Evolutionary conservation across 129 eudicot species (phyloP), one percentile per base, ranked within the genome.

Genomic region (Silybum marianum): DNA sequence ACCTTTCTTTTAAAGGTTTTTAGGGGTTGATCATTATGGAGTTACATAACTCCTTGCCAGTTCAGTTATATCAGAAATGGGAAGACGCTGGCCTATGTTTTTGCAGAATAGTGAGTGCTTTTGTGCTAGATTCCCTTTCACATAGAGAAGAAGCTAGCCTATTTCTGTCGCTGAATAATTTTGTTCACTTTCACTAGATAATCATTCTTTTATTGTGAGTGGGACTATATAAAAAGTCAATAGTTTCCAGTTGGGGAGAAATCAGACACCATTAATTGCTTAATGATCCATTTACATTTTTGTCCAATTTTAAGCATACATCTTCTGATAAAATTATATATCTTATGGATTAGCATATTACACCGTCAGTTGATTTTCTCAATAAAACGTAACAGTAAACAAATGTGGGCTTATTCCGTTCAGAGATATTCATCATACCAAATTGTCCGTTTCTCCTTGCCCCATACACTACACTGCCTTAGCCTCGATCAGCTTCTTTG

Each of bases 61-160:
- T 16, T 40, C 42, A 66, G 42, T 67, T 68, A 44, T 23, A 42
- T 23, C 58, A 62, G 66, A 73, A 44, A 44, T 46, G 24, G 11
- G 32, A 42, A 0, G 63, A 23, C 16, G 7, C 7, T 44, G 77
- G 65, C 8, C 65, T 44, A 73, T 44, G 38, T 73, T 42, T 42
- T 42, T 73, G 23, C 38, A 42, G 77, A 73, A 73, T 13, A 19
- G 32, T 22, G 23, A 44, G 23, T 24, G 39, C 7, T 73, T 44
- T 73, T 73, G 63, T 24, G 78, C 28, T 44, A 24, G 39, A 24
- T 42, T 71, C 12, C 19, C 51, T 66, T 42, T 16, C 78, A 40
- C 69, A 62, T 62, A 62, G 69, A 62, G 66, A 18, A 73, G 9
- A 73, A 22, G 54, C 77, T 73, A 73, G 77, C n/a, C 60, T 48